A percentile compares a stretch with the other conserved stretches of the same genome.
phyloP scores from a whole-genome alignment of 768 basidiomycete genomes.

The Lactarius quietus region DNA sequence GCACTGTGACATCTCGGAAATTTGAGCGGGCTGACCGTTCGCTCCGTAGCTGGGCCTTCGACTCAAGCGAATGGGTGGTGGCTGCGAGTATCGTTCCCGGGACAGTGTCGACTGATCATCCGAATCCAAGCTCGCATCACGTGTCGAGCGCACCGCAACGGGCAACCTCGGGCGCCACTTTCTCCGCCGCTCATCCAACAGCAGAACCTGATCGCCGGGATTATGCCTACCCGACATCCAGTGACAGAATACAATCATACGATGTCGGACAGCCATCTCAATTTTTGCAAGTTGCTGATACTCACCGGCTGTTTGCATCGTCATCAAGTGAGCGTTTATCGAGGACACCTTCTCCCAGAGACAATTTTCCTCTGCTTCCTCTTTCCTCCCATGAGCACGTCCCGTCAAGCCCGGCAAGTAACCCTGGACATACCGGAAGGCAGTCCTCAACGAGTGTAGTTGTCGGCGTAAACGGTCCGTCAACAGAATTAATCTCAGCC shows the following conservation, averaged over 20 bases:
- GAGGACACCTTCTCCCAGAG: not conserved
- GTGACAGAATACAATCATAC: no score
- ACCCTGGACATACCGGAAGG: not conserved
- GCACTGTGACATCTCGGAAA: not conserved
- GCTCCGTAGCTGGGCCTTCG: not conserved
- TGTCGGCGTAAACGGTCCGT: no score
- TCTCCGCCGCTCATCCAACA: not conserved
- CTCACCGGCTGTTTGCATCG: not conserved
- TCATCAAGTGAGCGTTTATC: not conserved
- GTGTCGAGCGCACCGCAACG: not conserved
- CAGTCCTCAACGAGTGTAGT: not conserved
- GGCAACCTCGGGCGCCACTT: not conserved
- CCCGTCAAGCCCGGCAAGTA: not conserved
- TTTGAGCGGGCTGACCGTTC: not conserved
- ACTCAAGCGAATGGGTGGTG: not conserved
- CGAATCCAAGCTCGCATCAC: not conserved
- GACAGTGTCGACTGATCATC: not conserved
- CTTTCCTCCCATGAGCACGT: no score
- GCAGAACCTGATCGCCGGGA: not conserved
- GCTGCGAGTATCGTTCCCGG: not conserved
- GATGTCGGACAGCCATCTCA: no score
- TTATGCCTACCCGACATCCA: not conserved
- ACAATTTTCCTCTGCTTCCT: not conserved
- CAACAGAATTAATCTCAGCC: not conserved
- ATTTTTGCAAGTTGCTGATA: not conserved